These are phyloP conservation scores for Picochlorum sp. DNA, from an alignment of 139 green algal species.

Conservation along the genomic window DNA sequence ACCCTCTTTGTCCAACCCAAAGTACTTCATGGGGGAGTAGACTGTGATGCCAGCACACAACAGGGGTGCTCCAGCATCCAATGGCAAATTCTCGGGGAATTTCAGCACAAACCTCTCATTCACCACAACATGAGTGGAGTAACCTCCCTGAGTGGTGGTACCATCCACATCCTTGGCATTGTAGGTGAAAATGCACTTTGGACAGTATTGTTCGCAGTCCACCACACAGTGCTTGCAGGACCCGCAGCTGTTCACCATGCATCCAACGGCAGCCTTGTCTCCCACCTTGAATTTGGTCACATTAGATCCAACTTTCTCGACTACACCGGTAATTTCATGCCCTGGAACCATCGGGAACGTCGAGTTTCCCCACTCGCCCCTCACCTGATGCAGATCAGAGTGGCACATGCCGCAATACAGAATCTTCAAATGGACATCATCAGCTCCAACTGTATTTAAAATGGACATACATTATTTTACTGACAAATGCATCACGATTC, in stretches of 20 bases:
- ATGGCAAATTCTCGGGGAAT: constrained; percentile 49
- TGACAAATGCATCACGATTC: background rate
- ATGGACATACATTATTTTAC: background rate
- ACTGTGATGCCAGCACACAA: constrained; percentile 76
- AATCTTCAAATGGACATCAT: constrained; percentile 58
- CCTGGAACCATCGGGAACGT: constrained; percentile 36
- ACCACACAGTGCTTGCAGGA: constrained; percentile 32
- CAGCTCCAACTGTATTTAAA: constrained; percentile 39
- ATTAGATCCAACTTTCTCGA: constrained; percentile 59
- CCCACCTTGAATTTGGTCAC: constrained; percentile 64
- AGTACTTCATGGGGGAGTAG: constrained; percentile 56
- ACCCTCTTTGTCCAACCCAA: constrained; percentile 66
- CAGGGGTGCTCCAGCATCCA: constrained; percentile 57
- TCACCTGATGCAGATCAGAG: constrained; percentile 66
- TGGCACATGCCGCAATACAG: constrained; percentile 65
- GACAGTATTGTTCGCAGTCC: constrained; percentile 43
- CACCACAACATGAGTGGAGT: constrained; percentile 54
- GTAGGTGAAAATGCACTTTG: constrained; percentile 59
- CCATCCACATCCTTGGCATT: constrained; percentile 46
- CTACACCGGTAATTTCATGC: constrained; percentile 80
- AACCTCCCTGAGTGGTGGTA: constrained; percentile 57
- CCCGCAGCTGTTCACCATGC: constrained; percentile 63
- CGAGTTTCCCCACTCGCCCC: constrained; percentile 49
- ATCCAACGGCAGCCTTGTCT: constrained; percentile 66
- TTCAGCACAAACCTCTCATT: constrained; percentile 38